Conservation (phyloP, 2,329 filamentous ascomycete species). For the Venturia carpophila region DNA sequence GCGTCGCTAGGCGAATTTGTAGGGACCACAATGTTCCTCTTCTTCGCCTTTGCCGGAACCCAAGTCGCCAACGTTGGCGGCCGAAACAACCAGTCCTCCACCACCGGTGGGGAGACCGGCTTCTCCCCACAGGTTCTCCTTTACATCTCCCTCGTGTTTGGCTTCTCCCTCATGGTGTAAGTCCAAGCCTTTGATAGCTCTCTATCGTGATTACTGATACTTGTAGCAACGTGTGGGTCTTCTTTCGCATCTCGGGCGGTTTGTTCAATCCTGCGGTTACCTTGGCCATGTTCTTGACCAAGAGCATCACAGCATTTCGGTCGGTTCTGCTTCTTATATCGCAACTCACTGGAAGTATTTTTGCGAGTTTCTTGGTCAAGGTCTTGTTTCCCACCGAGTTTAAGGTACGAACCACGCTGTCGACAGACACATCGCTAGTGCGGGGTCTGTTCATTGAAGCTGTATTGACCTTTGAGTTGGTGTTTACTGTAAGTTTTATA, state of each 20-base stretch:
- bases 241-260: slow-evolving; percentile 17
- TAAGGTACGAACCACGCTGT: slow-evolving; percentile 37
- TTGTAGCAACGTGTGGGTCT: slow-evolving; percentile 16
- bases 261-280: slow-evolving; percentile 32
- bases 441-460: slow-evolving; percentile 46
- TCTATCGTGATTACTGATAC: too few species aligned
- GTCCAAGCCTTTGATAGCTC: too few species aligned
- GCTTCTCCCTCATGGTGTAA: slow-evolving; percentile 21
- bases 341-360: slow-evolving; percentile 31
- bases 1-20: slow-evolving; percentile 24
- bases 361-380: slow-evolving; percentile 36
- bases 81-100: not conserved
- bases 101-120: slow-evolving; percentile 21
- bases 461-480: slow-evolving; percentile 40
- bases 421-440: slow-evolving; percentile 34
- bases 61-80: slow-evolving; percentile 22
- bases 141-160: slow-evolving; percentile 26
- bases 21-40: slow-evolving; percentile 20
- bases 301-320: slow-evolving; percentile 28
- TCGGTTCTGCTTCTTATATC: slow-evolving; percentile 28
- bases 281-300: slow-evolving; percentile 32
- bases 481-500: slow-evolving; percentile 31
- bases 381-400: slow-evolving; percentile 40
- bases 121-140: slow-evolving; percentile 21
- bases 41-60: slow-evolving; percentile 21